A percentile compares a stretch with the other conserved stretches of the same genome.
Evolutionary conservation across 768 basidiomycete genomes (phyloP).

Genomic region (Termitomyces eurrhizus): DNA sequence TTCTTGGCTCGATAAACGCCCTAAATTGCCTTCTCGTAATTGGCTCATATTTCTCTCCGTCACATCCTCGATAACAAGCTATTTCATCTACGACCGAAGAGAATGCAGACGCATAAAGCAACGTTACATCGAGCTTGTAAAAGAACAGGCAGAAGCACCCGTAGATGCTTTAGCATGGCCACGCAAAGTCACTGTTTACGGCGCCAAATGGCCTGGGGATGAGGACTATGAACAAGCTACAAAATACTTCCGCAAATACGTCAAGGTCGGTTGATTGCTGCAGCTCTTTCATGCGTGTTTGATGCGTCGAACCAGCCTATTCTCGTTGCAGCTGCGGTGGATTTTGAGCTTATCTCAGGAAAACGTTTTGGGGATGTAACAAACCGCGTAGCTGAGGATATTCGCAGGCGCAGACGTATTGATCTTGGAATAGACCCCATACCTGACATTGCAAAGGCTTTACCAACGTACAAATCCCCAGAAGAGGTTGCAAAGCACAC

Average conservation of each 20-base stretch:
- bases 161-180: constrained; percentile 61
- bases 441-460: constrained; percentile 34
- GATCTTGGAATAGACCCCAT: constrained; percentile 59
- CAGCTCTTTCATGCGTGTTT: constrained; percentile 13
- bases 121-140: constrained; percentile 77
- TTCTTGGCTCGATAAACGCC: constrained; percentile 81
- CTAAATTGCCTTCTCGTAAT: constrained; percentile 85
- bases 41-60: constrained; percentile 90
- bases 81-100: constrained; percentile 83
- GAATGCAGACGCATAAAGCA: constrained; percentile 76
- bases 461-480: constrained; percentile 51
- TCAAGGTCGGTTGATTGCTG: constrained; percentile 66
- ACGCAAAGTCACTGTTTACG: constrained; percentile 83
- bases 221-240: constrained; percentile 83
- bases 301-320: constrained; percentile 60
- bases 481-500: constrained; percentile 53
- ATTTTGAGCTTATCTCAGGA: constrained; percentile 81
- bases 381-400: constrained; percentile 67
- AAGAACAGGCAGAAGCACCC: constrained; percentile 67
- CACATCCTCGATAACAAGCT: constrained; percentile 64
- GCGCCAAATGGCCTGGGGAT: constrained; percentile 91
- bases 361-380: constrained; percentile 85
- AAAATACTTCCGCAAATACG: constrained; percentile 92
- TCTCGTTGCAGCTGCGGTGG: constrained; percentile 89
- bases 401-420: constrained; percentile 65